Base-by-base conservation (phyloP, 2,329 filamentous ascomycete genomes). In the Fusarium camptoceras region DNA sequence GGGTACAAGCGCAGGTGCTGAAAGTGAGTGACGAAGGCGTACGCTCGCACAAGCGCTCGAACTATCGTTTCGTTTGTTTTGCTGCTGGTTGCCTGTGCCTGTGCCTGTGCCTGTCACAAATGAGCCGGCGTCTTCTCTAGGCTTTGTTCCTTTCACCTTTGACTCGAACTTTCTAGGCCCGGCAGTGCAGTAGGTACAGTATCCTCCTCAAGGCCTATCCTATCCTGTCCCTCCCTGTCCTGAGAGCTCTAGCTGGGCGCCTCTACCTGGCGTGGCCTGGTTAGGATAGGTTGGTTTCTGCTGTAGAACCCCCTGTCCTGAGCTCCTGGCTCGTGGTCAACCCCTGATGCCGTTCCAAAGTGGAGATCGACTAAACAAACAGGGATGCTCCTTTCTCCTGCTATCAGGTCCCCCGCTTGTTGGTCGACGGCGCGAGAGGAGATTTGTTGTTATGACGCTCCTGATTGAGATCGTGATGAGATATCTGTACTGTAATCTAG, bases 351-450 rank as follows among this genome's bases (percentile, higher is more conserved):
- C 49, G 62, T 63, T 49, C 54, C 43, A 46, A 46, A 34, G 44
- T 61, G 44, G 58, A 44, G 49, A 57, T 24, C 25, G n/a, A 44
- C 10, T 20, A 47, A 68, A 48, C 41, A 55, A 30, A 25, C 64
- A 65, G 30, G 66, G 66, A 42, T 68, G 41, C 49, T 51, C 59
- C 49, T 59, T 59, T 37, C 31, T 42, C 27, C n/a, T 51, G 31
- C 48, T 41, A 66, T 61, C 61, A 68, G 54, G 64, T 56, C 64
- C 66, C 64, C 66, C 64, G 54, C 59, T 44, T 55, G 64, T 68
- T 54, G 44, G 59, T 68, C 54, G 66, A 68, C 64, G 46, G 50
- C 64, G 54, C 43, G 49, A 68, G 59, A 65, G 60, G 28, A 64
- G 59, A 64, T 68, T 68, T 34, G 59, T 31, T 55, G 59, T 59